These are phyloP conservation scores for Orbilia quercus DNA, from an alignment of 2,329 filamentous ascomycete species.

Conservation along the genomic window DNA sequence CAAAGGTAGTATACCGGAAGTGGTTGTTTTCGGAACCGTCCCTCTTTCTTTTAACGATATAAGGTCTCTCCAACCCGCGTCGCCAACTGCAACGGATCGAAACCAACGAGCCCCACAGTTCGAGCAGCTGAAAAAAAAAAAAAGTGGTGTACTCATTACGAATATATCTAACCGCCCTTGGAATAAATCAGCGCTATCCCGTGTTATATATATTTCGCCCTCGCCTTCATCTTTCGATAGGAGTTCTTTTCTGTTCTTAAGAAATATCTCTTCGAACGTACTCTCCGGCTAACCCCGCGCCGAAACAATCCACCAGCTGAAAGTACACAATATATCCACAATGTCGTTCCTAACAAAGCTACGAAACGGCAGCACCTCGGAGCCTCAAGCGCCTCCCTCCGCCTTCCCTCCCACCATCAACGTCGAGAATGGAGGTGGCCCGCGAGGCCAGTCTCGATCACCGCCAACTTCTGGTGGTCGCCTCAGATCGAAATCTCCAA, in stretches of 20 bases:
- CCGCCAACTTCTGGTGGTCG: slow-evolving; percentile 34
- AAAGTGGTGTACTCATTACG: slow-evolving; percentile 33
- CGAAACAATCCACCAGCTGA: too few species aligned
- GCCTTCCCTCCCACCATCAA: slow-evolving; percentile 20
- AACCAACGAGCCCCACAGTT: slow-evolving; percentile 30
- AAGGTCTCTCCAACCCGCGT: slow-evolving; percentile 1
- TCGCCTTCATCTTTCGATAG: slow-evolving; percentile 22
- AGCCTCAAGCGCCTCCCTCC: slow-evolving; percentile 1
- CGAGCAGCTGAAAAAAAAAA: slow-evolving; percentile 53
- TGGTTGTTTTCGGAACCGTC: not conserved
- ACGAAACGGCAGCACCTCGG: slow-evolving; percentile 28
- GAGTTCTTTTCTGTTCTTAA: slow-evolving; percentile 13
- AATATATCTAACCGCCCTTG: slow-evolving; percentile 46
- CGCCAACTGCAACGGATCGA: slow-evolving; percentile 13
- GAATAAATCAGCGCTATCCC: slow-evolving; percentile 10
- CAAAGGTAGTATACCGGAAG: not conserved
- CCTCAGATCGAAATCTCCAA: slow-evolving; percentile 48
- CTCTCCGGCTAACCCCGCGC: too few species aligned
- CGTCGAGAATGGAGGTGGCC: slow-evolving; percentile 24
- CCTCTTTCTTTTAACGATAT: slow-evolving; percentile 11
- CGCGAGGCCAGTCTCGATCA: slow-evolving; percentile 36
- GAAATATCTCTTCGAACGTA: not conserved
- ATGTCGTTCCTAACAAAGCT: slow-evolving; percentile 52
- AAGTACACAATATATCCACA: not conserved
- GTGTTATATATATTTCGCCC: not conserved